These are phyloP conservation scores for Nicotiana rustica DNA, from an alignment of 305 asterid species.

Conservation along the genomic window DNA sequence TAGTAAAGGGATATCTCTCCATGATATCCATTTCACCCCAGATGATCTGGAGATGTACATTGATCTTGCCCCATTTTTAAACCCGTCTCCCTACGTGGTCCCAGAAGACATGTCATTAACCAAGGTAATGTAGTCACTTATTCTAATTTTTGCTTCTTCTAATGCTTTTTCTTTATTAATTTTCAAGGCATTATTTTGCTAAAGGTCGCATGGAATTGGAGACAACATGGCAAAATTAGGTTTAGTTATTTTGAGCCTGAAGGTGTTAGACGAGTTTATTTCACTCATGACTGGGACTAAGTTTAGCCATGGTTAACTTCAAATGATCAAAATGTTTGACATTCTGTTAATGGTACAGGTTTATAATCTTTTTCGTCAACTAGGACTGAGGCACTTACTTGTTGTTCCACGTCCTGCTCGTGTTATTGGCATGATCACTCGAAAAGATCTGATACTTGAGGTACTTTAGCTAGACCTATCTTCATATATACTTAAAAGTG, in stretches of 20 bases:
- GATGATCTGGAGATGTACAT: constrained; percentile 96
- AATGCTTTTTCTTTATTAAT: not conserved
- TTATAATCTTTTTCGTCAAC: constrained; percentile 93
- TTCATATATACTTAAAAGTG: constrained; percentile 22
- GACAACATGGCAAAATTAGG: constrained; percentile 3
- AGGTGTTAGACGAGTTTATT: not conserved
- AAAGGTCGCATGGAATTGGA: constrained; percentile 1
- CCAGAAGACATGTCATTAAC: constrained; percentile 98
- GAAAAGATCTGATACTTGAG: constrained; percentile 95
- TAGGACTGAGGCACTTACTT: constrained; percentile 87
- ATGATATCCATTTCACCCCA: constrained; percentile 75
- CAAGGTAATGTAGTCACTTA: constrained; percentile 57
- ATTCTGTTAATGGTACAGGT: constrained; percentile 64
- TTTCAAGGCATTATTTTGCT: not conserved
- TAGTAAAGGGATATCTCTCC: constrained; percentile 78
- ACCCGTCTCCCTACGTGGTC: constrained; percentile 92
- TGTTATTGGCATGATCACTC: constrained; percentile 88
- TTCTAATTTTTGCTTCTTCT: not conserved
- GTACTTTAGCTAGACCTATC: constrained; percentile 51
- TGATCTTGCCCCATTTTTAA: constrained; percentile 86
- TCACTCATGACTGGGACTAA: not conserved
- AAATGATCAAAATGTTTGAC: not conserved
- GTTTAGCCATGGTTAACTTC: constrained; percentile 15
- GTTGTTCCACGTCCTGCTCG: constrained; percentile 99
- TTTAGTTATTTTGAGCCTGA: not conserved